Base-by-base conservation (phyloP, 441 rosid genomes). In the Brassica hybrid region DNA sequence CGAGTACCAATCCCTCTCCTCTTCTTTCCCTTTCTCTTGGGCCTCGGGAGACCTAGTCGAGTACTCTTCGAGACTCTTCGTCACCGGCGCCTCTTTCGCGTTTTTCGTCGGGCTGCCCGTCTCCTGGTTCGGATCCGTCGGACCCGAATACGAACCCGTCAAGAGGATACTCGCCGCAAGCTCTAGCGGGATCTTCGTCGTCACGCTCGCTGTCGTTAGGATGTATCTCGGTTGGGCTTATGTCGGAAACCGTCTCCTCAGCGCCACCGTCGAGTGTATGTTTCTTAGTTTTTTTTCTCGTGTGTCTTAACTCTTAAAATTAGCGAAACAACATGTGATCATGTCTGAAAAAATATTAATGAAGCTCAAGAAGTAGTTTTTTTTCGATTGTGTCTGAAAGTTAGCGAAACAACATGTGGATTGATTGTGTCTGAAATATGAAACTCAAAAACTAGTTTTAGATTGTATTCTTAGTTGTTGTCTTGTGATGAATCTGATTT, bases 181-280 rank as follows among this genome's bases (percentile, higher is more conserved):
- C 70, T 88, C 97, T 1, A 93, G 99, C 62, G 99, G 99, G 77
- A 65, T 94, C 32, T 68, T 93, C 54, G 88, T 88, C 18, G 96
- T 90, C 11, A 92, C 96, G 14, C 83, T 94, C 38, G 91, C 92
- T 17, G 98, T 90, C 25, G 85, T 92, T 12, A 89, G 97, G 84
- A 94, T 94, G 97, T 94, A 91, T 77, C 85, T 94, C 54, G 99
- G 98, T 68, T 93, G 99, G 99, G 97, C 98, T 76, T 93, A 93
- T 71, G 98, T 95, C 57, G 96, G 99, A 36, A 95, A 93, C 70
- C 92, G 97, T 7, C 81, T 94, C 88, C 98, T 94, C 66, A 94
- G 97, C 67, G 98, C 99, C 85, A 93, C 97, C 7, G 96, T 93
- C 36, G 98, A 93, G 77, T 91, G 96, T 89, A 86, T 79, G 45